These are phyloP conservation scores for Phytophthora foliorum DNA, from an alignment of 352 stramenopile genomes.

Conservation along the genomic window DNA sequence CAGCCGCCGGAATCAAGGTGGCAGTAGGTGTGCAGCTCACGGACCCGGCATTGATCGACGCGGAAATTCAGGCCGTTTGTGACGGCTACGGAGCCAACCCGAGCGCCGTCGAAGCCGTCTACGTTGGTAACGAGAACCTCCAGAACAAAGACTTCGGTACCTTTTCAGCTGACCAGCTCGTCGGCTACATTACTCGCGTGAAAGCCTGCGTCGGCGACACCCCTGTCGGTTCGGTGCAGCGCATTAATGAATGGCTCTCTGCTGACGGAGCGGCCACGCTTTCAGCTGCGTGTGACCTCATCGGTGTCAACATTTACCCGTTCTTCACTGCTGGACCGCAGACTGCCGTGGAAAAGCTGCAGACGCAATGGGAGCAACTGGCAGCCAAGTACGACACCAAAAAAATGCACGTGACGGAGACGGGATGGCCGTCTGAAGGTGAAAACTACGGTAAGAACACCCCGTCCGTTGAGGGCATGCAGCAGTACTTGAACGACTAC, in stretches of 20 bases:
- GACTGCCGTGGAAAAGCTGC: constrained; percentile 60
- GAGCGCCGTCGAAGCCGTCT: constrained; percentile 64
- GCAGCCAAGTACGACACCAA: constrained; percentile 46
- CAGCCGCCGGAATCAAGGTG: constrained; percentile 62
- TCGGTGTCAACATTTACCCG: constrained; percentile 83
- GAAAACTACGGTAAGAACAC: constrained; percentile 42
- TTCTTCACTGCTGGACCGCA: constrained; percentile 68
- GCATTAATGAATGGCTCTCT: constrained; percentile 77
- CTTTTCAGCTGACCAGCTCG: constrained; percentile 46
- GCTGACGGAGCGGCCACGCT: constrained; percentile 42
- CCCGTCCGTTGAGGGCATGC: constrained; percentile 49
- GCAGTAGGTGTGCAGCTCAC: constrained; percentile 76
- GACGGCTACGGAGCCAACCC: constrained; percentile 54
- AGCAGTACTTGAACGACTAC: constrained; percentile 59
- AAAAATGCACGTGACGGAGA: constrained; percentile 69
- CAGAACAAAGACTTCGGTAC: constrained; percentile 60
- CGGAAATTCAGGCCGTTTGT: constrained; percentile 75
- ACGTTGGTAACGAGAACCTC: constrained; percentile 86
- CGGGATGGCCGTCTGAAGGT: constrained; percentile 67
- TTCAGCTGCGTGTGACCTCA: constrained; percentile 29
- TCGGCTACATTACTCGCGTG: constrained; percentile 63
- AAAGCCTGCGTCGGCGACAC: constrained; percentile 56
- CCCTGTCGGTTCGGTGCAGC: constrained; percentile 76
- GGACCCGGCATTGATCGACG: constrained; percentile 48
- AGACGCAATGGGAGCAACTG: constrained; percentile 65